phyloP scores from a whole-genome alignment of 2,329 filamentous ascomycete species.

The Ophiosphaerella korrae region DNA sequence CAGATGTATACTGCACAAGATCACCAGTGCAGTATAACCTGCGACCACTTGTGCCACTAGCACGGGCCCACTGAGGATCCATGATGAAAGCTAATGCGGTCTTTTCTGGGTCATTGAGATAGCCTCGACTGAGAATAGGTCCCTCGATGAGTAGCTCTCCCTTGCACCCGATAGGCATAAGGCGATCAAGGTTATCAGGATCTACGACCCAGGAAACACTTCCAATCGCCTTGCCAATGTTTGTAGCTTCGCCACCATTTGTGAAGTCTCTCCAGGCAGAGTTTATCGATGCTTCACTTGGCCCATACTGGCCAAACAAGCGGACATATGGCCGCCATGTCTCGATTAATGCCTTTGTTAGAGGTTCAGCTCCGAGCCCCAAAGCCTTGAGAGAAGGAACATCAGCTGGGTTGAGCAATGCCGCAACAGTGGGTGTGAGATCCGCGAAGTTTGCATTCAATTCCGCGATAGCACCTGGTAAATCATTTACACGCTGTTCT shows the following conservation, averaged over 20 bases:
- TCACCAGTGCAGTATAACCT: constrained; percentile 44
- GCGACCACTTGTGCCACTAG: constrained; percentile 17
- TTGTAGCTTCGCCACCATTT: constrained; percentile 38
- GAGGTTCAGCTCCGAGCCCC: constrained; percentile 53
- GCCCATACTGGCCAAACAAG: constrained; percentile 40
- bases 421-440: constrained; percentile 65
- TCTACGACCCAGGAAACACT: constrained; percentile 42
- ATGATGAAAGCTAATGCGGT: constrained; percentile 38
- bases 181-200: constrained; percentile 35
- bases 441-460: constrained; percentile 45
- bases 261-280: constrained; percentile 37
- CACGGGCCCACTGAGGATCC: constrained; percentile 34
- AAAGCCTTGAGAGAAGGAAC: constrained; percentile 54
- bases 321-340: constrained; percentile 28
- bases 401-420: constrained; percentile 50
- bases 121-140: constrained; percentile 41
- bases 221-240: constrained; percentile 39
- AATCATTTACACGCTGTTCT: constrained; percentile 58
- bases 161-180: constrained; percentile 41
- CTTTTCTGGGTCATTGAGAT: constrained; percentile 40
- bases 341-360: constrained; percentile 39
- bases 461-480: constrained; percentile 50
- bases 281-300: constrained; percentile 42
- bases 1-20: constrained; percentile 38
- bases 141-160: constrained; percentile 45